Evolutionary conservation across 2,329 filamentous ascomycete species (phyloP).

Genomic region (Colletotrichum sp.): DNA sequence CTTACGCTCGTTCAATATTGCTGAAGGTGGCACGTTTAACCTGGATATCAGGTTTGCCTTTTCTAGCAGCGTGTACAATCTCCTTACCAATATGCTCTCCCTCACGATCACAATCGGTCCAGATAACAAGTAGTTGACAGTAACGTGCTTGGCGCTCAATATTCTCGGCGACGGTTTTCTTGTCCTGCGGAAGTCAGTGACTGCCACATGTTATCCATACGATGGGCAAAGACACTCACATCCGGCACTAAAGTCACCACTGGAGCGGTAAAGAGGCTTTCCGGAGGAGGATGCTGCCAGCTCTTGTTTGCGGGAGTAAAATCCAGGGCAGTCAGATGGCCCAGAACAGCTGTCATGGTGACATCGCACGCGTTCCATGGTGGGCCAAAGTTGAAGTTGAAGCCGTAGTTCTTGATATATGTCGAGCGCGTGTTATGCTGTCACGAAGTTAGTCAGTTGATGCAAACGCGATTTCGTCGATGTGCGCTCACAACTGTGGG

Average conservation of each 20-base stretch:
- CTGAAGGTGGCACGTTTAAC: constrained; percentile 91
- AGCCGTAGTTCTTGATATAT: constrained; percentile 94
- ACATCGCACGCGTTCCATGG: constrained; percentile 84
- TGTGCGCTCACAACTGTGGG: constrained; percentile 67
- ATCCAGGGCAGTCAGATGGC: constrained; percentile 83
- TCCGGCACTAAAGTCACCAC: constrained; percentile 72
- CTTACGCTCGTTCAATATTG: constrained; percentile 90
- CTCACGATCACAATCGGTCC: constrained; percentile 98
- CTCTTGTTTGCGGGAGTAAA: constrained; percentile 77
- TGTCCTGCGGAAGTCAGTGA: constrained; percentile 61
- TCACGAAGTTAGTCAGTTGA: constrained; percentile 24
- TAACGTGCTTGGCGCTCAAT: constrained; percentile 79
- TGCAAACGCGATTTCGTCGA: background rate
- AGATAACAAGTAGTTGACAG: constrained; percentile 84
- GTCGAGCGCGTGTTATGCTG: constrained; percentile 73
- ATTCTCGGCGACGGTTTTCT: constrained; percentile 81
- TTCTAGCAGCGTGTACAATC: constrained; percentile 80
- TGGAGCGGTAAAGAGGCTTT: constrained; percentile 80
- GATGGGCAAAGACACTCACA: constrained; percentile 46
- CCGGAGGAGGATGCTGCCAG: constrained; percentile 83
- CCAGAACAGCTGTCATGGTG: constrained; percentile 91
- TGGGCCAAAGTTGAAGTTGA: constrained; percentile 84
- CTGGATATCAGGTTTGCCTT: constrained; percentile 75
- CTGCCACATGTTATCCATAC: background rate
- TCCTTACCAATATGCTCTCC: constrained; percentile 96